Conservation (phyloP, 2,329 filamentous ascomycete genomes). For the Zymoseptoria passerinii region DNA sequence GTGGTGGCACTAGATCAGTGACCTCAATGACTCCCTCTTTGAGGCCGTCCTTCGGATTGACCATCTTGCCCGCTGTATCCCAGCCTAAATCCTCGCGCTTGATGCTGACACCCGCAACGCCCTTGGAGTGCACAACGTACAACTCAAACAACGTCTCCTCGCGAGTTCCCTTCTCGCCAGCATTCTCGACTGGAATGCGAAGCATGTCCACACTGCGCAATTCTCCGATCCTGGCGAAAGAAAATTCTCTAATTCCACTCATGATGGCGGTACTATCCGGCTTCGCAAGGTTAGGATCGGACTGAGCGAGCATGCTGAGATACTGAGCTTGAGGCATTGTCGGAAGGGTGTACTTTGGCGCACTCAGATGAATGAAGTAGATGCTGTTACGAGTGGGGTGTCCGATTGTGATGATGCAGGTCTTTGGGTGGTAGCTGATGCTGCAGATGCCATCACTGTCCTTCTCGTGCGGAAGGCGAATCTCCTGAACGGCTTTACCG, state of each 20-base stretch:
- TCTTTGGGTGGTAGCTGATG: slow-evolving; percentile 83
- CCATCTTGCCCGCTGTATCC: slow-evolving; percentile 81
- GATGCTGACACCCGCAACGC: slow-evolving; percentile 81
- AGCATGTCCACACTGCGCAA: slow-evolving; percentile 87
- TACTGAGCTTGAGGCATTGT: slow-evolving; percentile 81
- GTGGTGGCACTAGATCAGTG: slow-evolving; percentile 48
- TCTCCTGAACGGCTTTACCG: slow-evolving; percentile 90
- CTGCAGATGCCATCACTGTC: slow-evolving; percentile 97
- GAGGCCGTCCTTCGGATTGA: slow-evolving; percentile 68
- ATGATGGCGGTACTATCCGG: slow-evolving; percentile 95
- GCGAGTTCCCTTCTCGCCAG: slow-evolving; percentile 48
- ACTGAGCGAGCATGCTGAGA: slow-evolving; percentile 66
- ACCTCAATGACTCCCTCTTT: slow-evolving; percentile 67
- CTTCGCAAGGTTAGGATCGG: slow-evolving; percentile 65
- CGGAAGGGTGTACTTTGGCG: slow-evolving; percentile 78
- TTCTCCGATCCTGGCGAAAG: slow-evolving; percentile 75
- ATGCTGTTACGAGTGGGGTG: slow-evolving; percentile 96
- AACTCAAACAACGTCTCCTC: slow-evolving; percentile 82
- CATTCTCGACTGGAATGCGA: slow-evolving; percentile 49
- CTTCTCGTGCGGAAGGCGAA: slow-evolving; percentile 73
- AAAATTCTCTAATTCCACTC: slow-evolving; percentile 92
- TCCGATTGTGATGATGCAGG: slow-evolving; percentile 88
- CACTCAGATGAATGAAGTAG: slow-evolving; percentile 93
- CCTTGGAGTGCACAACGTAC: slow-evolving; percentile 95
- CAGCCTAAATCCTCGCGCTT: slow-evolving; percentile 86